phyloP scores from a whole-genome alignment of 371 early-diverging fungal species.

The Syncephalastrum monosporum region DNA sequence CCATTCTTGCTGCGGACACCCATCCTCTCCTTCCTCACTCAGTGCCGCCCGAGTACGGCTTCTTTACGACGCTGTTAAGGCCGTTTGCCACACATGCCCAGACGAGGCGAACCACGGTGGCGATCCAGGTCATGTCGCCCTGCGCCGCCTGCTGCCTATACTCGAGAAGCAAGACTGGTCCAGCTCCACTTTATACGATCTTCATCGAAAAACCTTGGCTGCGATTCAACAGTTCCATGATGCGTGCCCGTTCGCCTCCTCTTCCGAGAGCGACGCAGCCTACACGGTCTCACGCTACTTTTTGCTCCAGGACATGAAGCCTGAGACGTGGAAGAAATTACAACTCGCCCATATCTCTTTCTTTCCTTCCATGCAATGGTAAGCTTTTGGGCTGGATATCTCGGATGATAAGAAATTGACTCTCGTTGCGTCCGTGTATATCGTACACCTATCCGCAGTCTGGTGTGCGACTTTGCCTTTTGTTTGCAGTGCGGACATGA shows the following conservation, averaged over 20 bases:
- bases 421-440: neutral
- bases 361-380: slow-evolving; percentile 59
- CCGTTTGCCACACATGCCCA: neutral
- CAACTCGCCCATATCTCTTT: slow-evolving; percentile 66
- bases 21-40: too few relatives aligned
- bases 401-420: neutral
- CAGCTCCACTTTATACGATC: slow-evolving; percentile 24
- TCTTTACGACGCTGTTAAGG: neutral
- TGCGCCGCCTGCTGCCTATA: slow-evolving; percentile 9
- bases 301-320: slow-evolving; percentile 54
- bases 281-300: slow-evolving; percentile 11
- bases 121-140: slow-evolving; percentile 2
- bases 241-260: too few relatives aligned
- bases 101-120: slow-evolving; percentile 4
- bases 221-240: neutral
- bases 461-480: slow-evolving; percentile 36
- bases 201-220: slow-evolving; percentile 24
- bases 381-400: slow-evolving; percentile 7
- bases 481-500: slow-evolving; percentile 63
- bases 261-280: too few relatives aligned
- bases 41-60: too few relatives aligned
- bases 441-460: slow-evolving; percentile 6
- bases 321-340: slow-evolving; percentile 65
- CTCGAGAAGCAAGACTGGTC: slow-evolving; percentile 33
- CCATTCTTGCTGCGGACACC: neutral